A percentile compares a stretch with the other conserved stretches of the same genome.
phyloP scores from a whole-genome alignment of 2,329 filamentous ascomycete species.

The Apiospora phragmitis region DNA sequence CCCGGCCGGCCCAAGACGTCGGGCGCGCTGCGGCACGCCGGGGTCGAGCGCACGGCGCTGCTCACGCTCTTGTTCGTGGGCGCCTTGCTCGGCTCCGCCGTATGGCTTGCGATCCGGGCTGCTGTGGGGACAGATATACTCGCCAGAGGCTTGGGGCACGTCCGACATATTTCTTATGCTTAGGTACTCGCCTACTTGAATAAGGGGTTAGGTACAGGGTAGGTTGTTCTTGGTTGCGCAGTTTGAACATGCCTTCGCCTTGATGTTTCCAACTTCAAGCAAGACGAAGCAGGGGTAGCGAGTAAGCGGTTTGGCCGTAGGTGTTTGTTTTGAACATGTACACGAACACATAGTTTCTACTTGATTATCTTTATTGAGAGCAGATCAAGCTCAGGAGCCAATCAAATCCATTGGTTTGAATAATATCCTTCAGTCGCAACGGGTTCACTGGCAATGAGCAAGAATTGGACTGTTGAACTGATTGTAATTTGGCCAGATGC shows the following conservation, averaged over 20 bases:
- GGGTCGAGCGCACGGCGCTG: slow-evolving; percentile 32
- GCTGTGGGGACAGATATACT: neutral
- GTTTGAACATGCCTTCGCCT: no score
- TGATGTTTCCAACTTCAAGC: neutral
- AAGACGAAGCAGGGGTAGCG: neutral
- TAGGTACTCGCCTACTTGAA: no score
- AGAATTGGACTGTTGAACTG: neutral
- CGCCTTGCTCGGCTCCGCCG: slow-evolving; percentile 13
- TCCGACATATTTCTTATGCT: neutral
- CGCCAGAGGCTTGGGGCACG: neutral
- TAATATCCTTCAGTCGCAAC: neutral
- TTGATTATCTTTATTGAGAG: neutral
- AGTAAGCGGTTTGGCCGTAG: neutral
- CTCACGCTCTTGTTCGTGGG: slow-evolving; percentile 22
- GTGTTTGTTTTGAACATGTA: neutral
- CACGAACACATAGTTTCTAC: neutral
- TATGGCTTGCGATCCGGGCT: neutral
- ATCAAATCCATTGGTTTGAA: neutral
- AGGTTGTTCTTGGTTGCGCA: neutral
- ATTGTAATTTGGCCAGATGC: neutral
- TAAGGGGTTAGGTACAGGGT: no score
- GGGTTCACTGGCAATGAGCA: neutral
- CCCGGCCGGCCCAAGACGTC: slow-evolving; percentile 27
- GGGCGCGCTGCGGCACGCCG: slow-evolving; percentile 27
- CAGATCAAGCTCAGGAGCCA: neutral